These are phyloP conservation scores for Boletus rex-veris DNA, from an alignment of 768 basidiomycete genomes.

Conservation along the genomic window DNA sequence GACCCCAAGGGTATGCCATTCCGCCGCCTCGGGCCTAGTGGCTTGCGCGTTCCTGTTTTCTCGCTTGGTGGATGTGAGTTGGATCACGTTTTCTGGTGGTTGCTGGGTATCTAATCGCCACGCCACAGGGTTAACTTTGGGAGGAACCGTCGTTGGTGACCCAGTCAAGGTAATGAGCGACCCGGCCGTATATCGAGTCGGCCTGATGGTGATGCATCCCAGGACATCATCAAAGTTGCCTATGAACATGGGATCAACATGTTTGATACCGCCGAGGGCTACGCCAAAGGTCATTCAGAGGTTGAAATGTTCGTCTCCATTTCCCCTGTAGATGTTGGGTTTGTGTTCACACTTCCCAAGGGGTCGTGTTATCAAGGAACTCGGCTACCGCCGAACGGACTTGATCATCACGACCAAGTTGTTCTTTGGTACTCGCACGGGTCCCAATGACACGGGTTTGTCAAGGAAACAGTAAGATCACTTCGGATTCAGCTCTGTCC, in stretches of 20 bases:
- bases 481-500: not conserved
- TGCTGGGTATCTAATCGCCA: not conserved
- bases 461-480: constrained; percentile 31
- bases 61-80: constrained; percentile 48
- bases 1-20: constrained; percentile 39
- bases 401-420: constrained; percentile 55
- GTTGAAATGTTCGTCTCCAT: constrained; percentile 41
- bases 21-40: constrained; percentile 43
- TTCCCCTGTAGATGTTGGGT: no score
- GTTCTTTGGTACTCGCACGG: constrained; percentile 51
- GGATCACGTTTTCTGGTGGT: not conserved
- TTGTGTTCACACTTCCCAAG: constrained; percentile 13
- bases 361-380: constrained; percentile 54
- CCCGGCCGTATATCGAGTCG: no score
- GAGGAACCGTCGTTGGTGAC: constrained; percentile 46
- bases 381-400: constrained; percentile 47
- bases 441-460: constrained; percentile 41
- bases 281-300: constrained; percentile 48
- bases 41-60: constrained; percentile 50
- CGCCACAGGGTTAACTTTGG: constrained; percentile 42
- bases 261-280: constrained; percentile 47
- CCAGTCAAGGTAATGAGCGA: constrained; percentile 42
- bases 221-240: constrained; percentile 54
- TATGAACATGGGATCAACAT: constrained; percentile 52
- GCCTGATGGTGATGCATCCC: not conserved